A percentile compares a stretch with the other conserved stretches of the same genome.
phyloP scores from a whole-genome alignment of 371 early-diverging fungal genomes.

The Haplosporangium sp. region DNA sequence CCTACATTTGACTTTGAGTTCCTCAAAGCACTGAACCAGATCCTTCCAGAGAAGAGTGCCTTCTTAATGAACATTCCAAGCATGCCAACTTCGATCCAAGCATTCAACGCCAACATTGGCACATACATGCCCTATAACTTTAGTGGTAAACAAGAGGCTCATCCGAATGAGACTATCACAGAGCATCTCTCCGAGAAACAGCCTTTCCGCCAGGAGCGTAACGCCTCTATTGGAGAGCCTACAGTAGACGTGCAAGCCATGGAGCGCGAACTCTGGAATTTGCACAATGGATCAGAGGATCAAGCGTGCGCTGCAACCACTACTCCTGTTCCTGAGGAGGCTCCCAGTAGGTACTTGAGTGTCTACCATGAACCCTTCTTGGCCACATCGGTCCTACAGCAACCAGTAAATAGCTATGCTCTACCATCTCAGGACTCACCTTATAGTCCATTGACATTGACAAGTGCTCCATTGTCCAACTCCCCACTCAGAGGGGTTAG shows the following conservation, averaged over 20 bases:
- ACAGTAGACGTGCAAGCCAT: constrained; percentile 50
- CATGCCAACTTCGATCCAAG: constrained; percentile 53
- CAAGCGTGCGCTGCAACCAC: neutral
- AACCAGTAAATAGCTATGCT: constrained; percentile 47
- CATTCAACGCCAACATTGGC: constrained; percentile 52
- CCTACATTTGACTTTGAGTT: constrained; percentile 50
- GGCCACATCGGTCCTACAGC: constrained; percentile 45
- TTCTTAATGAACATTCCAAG: constrained; percentile 54
- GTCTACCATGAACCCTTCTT: constrained; percentile 52
- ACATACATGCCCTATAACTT: constrained; percentile 54
- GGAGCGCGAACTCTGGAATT: constrained; percentile 41
- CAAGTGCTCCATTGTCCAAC: constrained; percentile 26
- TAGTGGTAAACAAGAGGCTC: constrained; percentile 32
- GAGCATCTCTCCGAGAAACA: constrained; percentile 35
- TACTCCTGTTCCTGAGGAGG: constrained; percentile 24
- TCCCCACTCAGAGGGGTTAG: constrained; percentile 47
- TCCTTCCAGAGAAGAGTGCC: constrained; percentile 52
- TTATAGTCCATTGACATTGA: constrained; percentile 32
- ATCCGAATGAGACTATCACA: constrained; percentile 1
- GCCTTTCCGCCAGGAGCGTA: constrained; percentile 21
- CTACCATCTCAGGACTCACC: constrained; percentile 39
- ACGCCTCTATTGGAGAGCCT: constrained; percentile 20
- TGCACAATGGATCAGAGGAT: constrained; percentile 38
- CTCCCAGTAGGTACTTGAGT: constrained; percentile 47
- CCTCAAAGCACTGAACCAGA: constrained; percentile 51